These are phyloP conservation scores for Phytophthora chlamydospora DNA, from an alignment of 352 stramenopile species.

Conservation along the genomic window DNA sequence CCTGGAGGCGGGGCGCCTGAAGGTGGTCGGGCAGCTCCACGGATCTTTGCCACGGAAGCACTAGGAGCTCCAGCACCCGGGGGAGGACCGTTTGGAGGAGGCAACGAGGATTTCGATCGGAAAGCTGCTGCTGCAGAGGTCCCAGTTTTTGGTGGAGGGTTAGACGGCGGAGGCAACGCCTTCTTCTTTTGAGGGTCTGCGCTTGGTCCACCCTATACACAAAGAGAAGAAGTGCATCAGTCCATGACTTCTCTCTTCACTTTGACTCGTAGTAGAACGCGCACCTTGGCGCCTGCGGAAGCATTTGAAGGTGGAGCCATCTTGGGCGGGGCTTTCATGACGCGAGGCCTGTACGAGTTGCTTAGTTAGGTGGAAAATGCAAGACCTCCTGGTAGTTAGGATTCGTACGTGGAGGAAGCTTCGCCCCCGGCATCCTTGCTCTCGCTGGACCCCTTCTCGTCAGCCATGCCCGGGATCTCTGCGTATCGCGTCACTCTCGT, in stretches of 20 bases:
- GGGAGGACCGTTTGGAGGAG: slow-evolving; percentile 66
- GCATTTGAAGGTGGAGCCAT: slow-evolving; percentile 39
- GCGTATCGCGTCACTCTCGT: neutral
- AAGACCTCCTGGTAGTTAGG: neutral
- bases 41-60: slow-evolving; percentile 79
- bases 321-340: slow-evolving; percentile 46
- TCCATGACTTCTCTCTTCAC: no score
- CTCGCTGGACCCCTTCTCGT: slow-evolving; percentile 40
- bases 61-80: slow-evolving; percentile 55
- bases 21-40: slow-evolving; percentile 53
- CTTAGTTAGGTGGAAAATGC: neutral
- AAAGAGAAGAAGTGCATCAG: neutral
- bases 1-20: slow-evolving; percentile 44
- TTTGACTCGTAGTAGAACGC: neutral
- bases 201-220: slow-evolving; percentile 18
- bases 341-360: slow-evolving; percentile 18
- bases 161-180: slow-evolving; percentile 63
- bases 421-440: slow-evolving; percentile 31
- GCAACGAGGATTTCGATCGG: slow-evolving; percentile 65
- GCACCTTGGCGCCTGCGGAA: slow-evolving; percentile 39
- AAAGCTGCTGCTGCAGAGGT: slow-evolving; percentile 69
- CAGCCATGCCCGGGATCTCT: slow-evolving; percentile 36
- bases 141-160: slow-evolving; percentile 64
- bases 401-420: slow-evolving; percentile 28
- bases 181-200: slow-evolving; percentile 67